A percentile compares a stretch with the other conserved stretches of the same genome.
These are phyloP conservation scores for Actinidia polygama DNA, from an alignment of 179 eudicot species.

Conservation along the genomic window DNA sequence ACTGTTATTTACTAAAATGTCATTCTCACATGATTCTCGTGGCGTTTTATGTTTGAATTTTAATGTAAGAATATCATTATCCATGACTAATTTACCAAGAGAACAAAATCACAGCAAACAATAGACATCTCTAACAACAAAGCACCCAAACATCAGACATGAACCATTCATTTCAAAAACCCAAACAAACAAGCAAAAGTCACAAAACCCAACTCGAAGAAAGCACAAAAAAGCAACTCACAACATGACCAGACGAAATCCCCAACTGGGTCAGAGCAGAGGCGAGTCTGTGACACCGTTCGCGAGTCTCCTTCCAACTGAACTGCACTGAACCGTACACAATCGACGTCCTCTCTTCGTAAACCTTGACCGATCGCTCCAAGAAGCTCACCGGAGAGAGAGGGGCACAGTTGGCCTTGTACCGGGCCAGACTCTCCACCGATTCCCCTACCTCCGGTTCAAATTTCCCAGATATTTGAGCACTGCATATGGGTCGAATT, in stretches of 20 bases:
- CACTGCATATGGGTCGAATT: neutral
- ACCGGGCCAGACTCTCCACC: conserved; percentile 52
- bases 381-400: conserved; percentile 71
- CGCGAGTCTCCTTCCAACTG: conserved; percentile 65
- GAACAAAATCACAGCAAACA: too few relatives aligned
- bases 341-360: conserved; percentile 52
- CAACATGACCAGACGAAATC: conserved; percentile 62
- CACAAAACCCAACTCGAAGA: too few relatives aligned
- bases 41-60: too few relatives aligned
- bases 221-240: conserved; percentile 35
- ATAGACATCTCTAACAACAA: too few relatives aligned
- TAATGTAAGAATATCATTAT: too few relatives aligned
- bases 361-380: conserved; percentile 69
- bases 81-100: too few relatives aligned
- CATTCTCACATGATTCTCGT: too few relatives aligned
- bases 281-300: conserved; percentile 65
- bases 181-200: too few relatives aligned
- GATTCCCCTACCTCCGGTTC: conserved; percentile 16
- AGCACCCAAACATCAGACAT: too few relatives aligned
- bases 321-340: conserved; percentile 46
- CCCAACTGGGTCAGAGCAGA: conserved; percentile 61
- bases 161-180: too few relatives aligned
- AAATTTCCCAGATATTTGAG: conserved; percentile 5
- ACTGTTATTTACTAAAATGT: too few relatives aligned
- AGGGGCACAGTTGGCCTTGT: conserved; percentile 65